Evolutionary conservation across 441 rosid species (phyloP).

Genomic region (Geranium incanum): DNA sequence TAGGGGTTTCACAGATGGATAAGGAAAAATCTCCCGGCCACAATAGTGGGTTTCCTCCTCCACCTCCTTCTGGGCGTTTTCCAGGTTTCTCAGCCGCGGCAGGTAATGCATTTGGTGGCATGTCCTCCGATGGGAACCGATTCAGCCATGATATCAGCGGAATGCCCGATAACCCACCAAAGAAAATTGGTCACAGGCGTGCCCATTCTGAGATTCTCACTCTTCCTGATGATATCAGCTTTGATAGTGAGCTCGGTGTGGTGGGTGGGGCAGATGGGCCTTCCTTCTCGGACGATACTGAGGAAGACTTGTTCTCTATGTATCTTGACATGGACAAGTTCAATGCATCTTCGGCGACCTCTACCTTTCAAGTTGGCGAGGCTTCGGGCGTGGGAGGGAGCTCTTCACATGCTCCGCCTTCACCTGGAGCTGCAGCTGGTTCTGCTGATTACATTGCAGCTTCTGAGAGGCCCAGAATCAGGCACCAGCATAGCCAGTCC

Average conservation of each 20-base stretch:
- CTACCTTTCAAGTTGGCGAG: conserved; percentile 61
- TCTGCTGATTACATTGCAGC: conserved; percentile 22
- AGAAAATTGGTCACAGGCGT: conserved; percentile 81
- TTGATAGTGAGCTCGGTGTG: conserved; percentile 87
- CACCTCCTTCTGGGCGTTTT: conserved; percentile 51
- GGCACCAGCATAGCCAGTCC: conserved; percentile 93
- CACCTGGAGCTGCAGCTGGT: conserved; percentile 14
- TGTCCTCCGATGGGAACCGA: conserved; percentile 38
- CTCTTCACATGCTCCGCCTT: conserved; percentile 18
- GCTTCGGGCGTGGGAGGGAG: conserved; percentile 23
- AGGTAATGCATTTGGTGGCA: conserved; percentile 23
- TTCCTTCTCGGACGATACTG: conserved; percentile 81
- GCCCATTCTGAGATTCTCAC: conserved; percentile 95
- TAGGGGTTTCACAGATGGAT: conserved; percentile 41
- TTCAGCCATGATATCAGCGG: conserved; percentile 79
- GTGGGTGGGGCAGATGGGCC: conserved; percentile 78
- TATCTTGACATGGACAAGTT: conserved; percentile 95
- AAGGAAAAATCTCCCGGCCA: conserved; percentile 53
- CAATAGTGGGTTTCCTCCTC: conserved; percentile 37
- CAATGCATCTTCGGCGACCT: conserved; percentile 63
- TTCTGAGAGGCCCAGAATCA: conserved; percentile 61
- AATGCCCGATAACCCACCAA: conserved; percentile 86
- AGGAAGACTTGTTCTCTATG: conserved; percentile 79
- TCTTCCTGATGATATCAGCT: conserved; percentile 90
- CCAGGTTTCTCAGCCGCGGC: conserved; percentile 36